Evolutionary conservation across 768 basidiomycete species (phyloP), one percentile per base, ranked within the genome.

Genomic region (Rhodotorula graminis): DNA sequence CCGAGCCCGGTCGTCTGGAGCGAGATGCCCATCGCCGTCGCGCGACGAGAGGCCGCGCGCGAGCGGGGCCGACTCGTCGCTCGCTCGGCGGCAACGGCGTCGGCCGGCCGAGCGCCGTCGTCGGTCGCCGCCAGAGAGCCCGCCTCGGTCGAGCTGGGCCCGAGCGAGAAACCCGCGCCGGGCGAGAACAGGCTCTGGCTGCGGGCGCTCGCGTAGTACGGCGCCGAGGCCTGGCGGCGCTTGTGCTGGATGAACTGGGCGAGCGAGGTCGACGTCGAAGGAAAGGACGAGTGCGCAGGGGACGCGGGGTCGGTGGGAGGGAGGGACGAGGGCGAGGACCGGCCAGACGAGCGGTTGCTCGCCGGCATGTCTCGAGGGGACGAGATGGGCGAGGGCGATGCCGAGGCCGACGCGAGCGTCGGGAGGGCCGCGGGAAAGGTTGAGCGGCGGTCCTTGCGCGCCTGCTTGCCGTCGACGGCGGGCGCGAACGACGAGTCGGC

Each of bases 191-290:
- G 52, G 47, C 53, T 46, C 40, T 33, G 62, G 25, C 42, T 44
- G 27, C 69, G 46, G 18, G 71, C 74, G 46, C 68, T 52, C 47
- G 74, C 50, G 37, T 73, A 61, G 64, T 75, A 70, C 21, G 77
- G 76, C 37, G 74, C 75, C 44, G 68, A 72, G 14, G 73, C 70
- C 56, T 76, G 74, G 0, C 77, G 67, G 0, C 77, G 71, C 25
- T 75, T 73, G 46, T 75, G 69, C 56, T 76, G 65, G 61, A 75
- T 68, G 57, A 78, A 64, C 55, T 76, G 70, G 5, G 69, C 71
- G 66, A 78, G 65, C 9, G 68, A 65, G 31, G 66, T 58, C 56
- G 66, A 64, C 9, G 69, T 58, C 23, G 50, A 58, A 5, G 67
- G 60, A 57, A 69, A 73, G 37, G 65, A 64, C 14, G 62, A 29